phyloP scores from a whole-genome alignment of 1,284 basidiomycete genomes.

The Moesziomyces aphidis region DNA sequence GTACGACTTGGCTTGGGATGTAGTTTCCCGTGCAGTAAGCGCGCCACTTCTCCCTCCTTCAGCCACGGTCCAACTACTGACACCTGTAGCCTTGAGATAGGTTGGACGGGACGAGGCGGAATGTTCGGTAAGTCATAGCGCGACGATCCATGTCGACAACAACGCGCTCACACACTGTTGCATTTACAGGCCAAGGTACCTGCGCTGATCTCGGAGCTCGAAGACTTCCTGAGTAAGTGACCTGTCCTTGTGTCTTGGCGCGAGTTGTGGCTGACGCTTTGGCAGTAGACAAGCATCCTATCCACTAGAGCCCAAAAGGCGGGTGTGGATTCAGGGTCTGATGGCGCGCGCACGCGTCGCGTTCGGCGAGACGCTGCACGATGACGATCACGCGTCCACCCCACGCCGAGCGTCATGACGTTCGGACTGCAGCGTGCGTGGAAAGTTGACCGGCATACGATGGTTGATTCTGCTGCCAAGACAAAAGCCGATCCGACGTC shows the following conservation, averaged over 20 bases:
- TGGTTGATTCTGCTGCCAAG: too few relatives aligned
- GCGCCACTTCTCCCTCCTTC: too few relatives aligned
- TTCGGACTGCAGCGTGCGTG: not conserved
- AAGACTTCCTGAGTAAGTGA: too few relatives aligned
- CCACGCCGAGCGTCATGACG: not conserved
- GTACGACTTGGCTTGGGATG: slow-evolving; percentile 7
- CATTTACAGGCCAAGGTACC: slow-evolving; percentile 8
- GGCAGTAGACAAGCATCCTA: not conserved
- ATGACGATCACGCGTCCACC: not conserved
- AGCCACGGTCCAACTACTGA: too few relatives aligned
- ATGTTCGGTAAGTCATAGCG: slow-evolving; percentile 18
- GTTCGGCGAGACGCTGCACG: not conserved
- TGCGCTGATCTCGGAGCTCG: slow-evolving; percentile 5
- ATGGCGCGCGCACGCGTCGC: too few relatives aligned
- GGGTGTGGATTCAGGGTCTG: too few relatives aligned
- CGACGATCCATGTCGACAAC: not conserved
- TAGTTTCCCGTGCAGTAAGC: slow-evolving; percentile 16
- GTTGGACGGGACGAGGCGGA: slow-evolving; percentile 18
- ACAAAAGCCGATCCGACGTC: too few relatives aligned
- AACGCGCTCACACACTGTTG: not conserved
- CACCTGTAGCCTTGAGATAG: not conserved
- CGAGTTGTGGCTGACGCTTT: too few relatives aligned
- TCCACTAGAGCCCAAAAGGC: not conserved
- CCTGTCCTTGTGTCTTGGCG: too few relatives aligned
- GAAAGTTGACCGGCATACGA: too few relatives aligned